Evolutionary conservation across 2,329 filamentous ascomycete species (phyloP).

Genomic region (Hypoxylon sp.): DNA sequence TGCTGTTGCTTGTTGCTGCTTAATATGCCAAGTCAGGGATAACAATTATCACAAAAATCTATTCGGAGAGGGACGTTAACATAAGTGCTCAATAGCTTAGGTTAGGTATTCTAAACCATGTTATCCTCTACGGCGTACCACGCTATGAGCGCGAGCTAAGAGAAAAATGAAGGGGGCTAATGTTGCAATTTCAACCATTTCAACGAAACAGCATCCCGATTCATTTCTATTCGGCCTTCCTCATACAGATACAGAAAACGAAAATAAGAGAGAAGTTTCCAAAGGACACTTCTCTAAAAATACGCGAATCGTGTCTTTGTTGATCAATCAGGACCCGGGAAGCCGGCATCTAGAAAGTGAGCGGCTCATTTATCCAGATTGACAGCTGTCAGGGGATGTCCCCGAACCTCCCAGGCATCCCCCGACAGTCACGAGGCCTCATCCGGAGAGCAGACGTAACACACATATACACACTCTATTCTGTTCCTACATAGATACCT

Average conservation of each 20-base stretch:
- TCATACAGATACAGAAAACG: slow-evolving; percentile 6
- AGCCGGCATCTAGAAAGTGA: slow-evolving; percentile 19
- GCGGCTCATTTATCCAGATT: slow-evolving; percentile 34
- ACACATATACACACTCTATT: slow-evolving; percentile 10
- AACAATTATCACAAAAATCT: neutral
- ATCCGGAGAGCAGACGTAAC: slow-evolving; percentile 11
- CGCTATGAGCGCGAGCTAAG: neutral
- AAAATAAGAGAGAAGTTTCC: neutral
- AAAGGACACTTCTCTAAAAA: slow-evolving; percentile 14
- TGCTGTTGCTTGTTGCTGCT: neutral
- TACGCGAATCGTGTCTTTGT: slow-evolving; percentile 15
- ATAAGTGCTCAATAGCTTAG: neutral
- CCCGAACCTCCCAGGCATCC: slow-evolving; percentile 10
- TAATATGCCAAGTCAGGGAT: neutral
- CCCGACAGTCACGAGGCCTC: slow-evolving; percentile 6
- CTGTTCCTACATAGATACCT: neutral
- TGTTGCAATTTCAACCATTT: neutral
- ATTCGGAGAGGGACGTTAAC: neutral
- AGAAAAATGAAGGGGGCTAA: neutral
- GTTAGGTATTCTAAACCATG: neutral
- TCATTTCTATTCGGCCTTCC: neutral
- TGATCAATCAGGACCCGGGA: slow-evolving; percentile 27
- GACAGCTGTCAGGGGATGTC: slow-evolving; percentile 13
- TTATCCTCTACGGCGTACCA: neutral
- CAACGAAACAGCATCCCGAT: slow-evolving; percentile 1